Base-by-base conservation (phyloP, 768 basidiomycete genomes). In the Hygrophoropsis aurantiaca region DNA sequence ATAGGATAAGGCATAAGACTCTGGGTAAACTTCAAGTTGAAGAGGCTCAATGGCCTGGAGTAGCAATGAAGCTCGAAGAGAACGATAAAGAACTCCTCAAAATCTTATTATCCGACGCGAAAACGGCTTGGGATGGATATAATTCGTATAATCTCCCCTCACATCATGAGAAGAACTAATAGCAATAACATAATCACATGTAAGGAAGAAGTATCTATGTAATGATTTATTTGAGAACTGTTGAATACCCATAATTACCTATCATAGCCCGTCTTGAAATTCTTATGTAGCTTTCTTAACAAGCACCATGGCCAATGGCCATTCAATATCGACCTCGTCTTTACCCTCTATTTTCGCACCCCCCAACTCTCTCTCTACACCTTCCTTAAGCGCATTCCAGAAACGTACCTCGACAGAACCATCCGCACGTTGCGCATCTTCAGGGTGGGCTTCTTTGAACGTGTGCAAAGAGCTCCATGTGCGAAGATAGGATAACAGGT, bases 381-480 rank as follows among this genome's bases (percentile, higher is more conserved):
- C 73, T 37, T 72, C 69, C 51, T 75, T 69, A 41, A 87, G 56
- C 41, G 70, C 64, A 51, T 76, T 75, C 78, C 80, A 80, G 55
- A 87, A 84, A 13, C 86, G 70, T 51, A 78, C 68, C 8, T 82
- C 79, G 34, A 91, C 76, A 59, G 85, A 82, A 1, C 85, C 84
- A 18, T 81, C 81, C 0, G 60, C 51, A 20, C 68, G 60, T 35
- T 59, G 53, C 11, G 44, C 49, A 56, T 90, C 86, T 24, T 78
- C 72, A 0, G 87, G 85, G 58, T 81, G 74, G 10, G 57, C 58
- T 52, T 86, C 83, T 50, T 81, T 78, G 61, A 78, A 91, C 11
- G 78, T 80, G 50, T 86, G 81, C 40, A 89, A 65, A 2, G 87
- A 69, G 55, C 85, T 88, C 72, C 78, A 85, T 0, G 88, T 89